Conservation (phyloP, 495 filamentous ascomycete species). For the Bryoglossum gracile region DNA sequence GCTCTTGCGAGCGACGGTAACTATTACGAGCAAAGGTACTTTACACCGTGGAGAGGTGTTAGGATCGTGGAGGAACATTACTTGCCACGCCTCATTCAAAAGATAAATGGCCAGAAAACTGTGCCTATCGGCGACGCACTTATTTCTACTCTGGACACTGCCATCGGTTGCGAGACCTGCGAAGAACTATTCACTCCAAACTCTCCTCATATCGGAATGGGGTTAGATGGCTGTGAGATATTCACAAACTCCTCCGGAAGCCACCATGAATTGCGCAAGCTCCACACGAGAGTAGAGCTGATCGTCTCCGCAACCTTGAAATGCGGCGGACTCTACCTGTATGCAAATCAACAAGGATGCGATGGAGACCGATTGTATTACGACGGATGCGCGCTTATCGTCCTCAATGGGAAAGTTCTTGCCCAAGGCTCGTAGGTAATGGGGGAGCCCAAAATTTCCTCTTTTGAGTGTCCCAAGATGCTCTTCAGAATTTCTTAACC, state of each 20-base stretch:
- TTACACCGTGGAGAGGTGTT: constrained; percentile 44
- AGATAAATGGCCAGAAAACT: constrained; percentile 26
- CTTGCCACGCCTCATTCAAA: constrained; percentile 49
- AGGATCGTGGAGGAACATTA: constrained; percentile 61
- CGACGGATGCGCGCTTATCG: constrained; percentile 70
- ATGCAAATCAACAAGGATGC: constrained; percentile 67
- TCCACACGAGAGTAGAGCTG: constrained; percentile 63
- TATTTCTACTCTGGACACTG: constrained; percentile 64
- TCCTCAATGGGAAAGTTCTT: constrained; percentile 60
- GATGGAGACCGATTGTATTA: constrained; percentile 45
- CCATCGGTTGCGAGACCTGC: constrained; percentile 66
- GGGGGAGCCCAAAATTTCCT: no score
- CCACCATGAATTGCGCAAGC: constrained; percentile 69
- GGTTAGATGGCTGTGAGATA: constrained; percentile 62
- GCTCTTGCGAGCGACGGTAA: constrained; percentile 76
- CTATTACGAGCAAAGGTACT: constrained; percentile 59
- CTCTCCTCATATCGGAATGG: constrained; percentile 33
- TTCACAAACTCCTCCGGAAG: constrained; percentile 69
- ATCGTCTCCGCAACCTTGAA: constrained; percentile 72
- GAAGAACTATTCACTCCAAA: constrained; percentile 73
- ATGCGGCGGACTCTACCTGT: constrained; percentile 74
- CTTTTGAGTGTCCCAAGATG: no score
- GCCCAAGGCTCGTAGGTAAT: constrained; percentile 28
- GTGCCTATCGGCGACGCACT: constrained; percentile 74
- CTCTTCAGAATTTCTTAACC: no score